Conservation (phyloP, 768 basidiomycete species). For the Panus rudis region DNA sequence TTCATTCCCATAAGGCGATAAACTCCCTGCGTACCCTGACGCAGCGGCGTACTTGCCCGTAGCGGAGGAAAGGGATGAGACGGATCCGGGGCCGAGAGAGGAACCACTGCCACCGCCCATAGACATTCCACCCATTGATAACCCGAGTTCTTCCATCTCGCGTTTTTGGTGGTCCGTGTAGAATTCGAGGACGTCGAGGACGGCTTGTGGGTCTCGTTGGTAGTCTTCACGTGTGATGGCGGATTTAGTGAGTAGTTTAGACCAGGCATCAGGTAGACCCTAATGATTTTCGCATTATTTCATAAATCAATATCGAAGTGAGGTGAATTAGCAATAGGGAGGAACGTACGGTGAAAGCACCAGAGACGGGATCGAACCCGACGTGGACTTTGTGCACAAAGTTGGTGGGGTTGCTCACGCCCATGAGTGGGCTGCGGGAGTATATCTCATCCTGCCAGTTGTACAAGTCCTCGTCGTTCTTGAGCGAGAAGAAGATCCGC, state of each 20-base stretch:
- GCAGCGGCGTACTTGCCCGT: not conserved
- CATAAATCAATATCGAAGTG: not conserved
- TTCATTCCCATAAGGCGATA: constrained; percentile 27
- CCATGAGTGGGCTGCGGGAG: constrained; percentile 84
- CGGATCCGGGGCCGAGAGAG: constrained; percentile 11
- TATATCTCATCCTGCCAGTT: constrained; percentile 98
- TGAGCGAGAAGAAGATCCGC: constrained; percentile 73
- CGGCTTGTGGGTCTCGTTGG: constrained; percentile 93
- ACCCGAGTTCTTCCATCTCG: constrained; percentile 66
- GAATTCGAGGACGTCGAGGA: constrained; percentile 95
- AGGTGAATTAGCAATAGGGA: not conserved
- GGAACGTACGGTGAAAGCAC: constrained; percentile 84
- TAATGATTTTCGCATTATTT: constrained; percentile 22
- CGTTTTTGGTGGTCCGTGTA: constrained; percentile 97
- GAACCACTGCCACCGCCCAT: constrained; percentile 16
- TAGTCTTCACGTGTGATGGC: constrained; percentile 98
- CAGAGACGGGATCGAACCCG: constrained; percentile 89
- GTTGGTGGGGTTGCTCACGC: constrained; percentile 91
- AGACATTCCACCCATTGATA: too few species aligned
- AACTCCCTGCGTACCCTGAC: constrained; percentile 13
- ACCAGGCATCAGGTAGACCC: constrained; percentile 98
- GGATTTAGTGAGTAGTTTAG: constrained; percentile 90
- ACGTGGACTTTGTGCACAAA: constrained; percentile 99
- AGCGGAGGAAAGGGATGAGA: constrained; percentile 30
- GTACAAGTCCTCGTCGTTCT: constrained; percentile 96